A percentile compares a stretch with the other conserved stretches of the same genome.
phyloP scores from a whole-genome alignment of 768 basidiomycete species.

The Royoungia palumana region DNA sequence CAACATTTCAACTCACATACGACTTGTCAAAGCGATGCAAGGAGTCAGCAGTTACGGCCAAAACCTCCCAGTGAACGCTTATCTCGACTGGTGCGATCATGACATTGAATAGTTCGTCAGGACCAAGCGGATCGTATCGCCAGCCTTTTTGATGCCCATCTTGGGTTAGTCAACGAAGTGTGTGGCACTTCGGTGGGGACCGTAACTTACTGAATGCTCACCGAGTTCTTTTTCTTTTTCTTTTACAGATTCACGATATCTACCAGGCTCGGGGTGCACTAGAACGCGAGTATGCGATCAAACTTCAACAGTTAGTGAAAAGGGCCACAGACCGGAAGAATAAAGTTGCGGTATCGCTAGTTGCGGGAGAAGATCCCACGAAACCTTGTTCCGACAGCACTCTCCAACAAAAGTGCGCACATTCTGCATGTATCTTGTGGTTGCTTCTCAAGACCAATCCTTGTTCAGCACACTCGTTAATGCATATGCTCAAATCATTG shows the following conservation, averaged over 20 bases:
- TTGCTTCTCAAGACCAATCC: conserved; percentile 13
- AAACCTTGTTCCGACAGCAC: conserved; percentile 55
- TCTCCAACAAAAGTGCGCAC: conserved; percentile 52
- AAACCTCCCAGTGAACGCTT: conserved; percentile 46
- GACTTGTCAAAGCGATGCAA: background rate
- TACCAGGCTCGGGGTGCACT: conserved; percentile 62
- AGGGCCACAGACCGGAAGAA: conserved; percentile 71
- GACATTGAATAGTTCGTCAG: conserved; percentile 34
- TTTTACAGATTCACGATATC: conserved; percentile 75
- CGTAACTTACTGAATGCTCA: background rate
- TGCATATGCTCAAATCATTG: conserved; percentile 67
- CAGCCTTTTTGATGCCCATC: conserved; percentile 55
- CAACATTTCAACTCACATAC: background rate
- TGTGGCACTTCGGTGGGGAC: conserved; percentile 19
- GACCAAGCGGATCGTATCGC: conserved; percentile 71
- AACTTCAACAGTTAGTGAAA: conserved; percentile 61
- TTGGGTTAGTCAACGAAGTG: conserved; percentile 66
- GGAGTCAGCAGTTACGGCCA: conserved; percentile 43
- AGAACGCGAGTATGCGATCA: conserved; percentile 77
- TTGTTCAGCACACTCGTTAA: conserved; percentile 60
- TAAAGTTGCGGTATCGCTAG: conserved; percentile 50
- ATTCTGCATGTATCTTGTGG: background rate
- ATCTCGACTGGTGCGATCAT: background rate
- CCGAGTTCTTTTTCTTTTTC: background rate
- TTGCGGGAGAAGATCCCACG: conserved; percentile 66